Percentiles rank a stretch among this genome's conserved stretches.
phyloP scores from a whole-genome alignment of 2,329 filamentous ascomycete genomes.

The Talaromyces verruculosus region DNA sequence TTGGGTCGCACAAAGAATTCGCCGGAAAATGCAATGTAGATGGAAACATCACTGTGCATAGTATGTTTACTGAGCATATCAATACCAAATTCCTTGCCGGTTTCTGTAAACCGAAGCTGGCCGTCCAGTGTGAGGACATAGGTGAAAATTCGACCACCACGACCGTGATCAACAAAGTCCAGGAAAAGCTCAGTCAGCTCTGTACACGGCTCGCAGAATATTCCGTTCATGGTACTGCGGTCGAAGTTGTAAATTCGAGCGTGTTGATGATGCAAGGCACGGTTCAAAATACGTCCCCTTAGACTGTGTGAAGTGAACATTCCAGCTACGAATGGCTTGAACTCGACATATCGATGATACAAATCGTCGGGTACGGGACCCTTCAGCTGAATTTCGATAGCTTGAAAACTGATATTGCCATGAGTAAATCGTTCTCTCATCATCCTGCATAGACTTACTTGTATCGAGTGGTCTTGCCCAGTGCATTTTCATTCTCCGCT shows the following conservation, averaged over 20 bases:
- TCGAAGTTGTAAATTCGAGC: conserved; percentile 86
- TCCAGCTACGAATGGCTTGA: conserved; percentile 81
- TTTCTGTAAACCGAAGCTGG: conserved; percentile 87
- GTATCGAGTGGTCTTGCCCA: conserved; percentile 66
- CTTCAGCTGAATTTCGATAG: conserved; percentile 82
- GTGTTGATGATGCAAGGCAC: conserved; percentile 87
- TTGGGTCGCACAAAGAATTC: conserved; percentile 86
- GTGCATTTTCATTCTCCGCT: conserved; percentile 56
- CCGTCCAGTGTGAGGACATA: conserved; percentile 89
- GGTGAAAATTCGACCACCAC: conserved; percentile 84
- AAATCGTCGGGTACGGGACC: conserved; percentile 78
- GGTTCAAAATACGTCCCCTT: conserved; percentile 76
- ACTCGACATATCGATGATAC: conserved; percentile 92
- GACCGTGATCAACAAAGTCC: conserved; percentile 80
- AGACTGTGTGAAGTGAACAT: conserved; percentile 82
- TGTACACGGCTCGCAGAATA: conserved; percentile 64
- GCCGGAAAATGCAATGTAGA: conserved; percentile 87
- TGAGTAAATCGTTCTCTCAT: background rate
- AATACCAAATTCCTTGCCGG: conserved; percentile 91
- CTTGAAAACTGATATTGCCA: conserved; percentile 69
- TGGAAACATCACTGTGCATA: conserved; percentile 91
- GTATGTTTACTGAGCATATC: conserved; percentile 93
- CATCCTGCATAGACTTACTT: conserved; percentile 59
- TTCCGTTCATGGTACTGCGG: conserved; percentile 69
- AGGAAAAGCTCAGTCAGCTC: conserved; percentile 78